Conservation (phyloP, 306 rosid genomes). For the Chamaecrista fasciculata region DNA sequence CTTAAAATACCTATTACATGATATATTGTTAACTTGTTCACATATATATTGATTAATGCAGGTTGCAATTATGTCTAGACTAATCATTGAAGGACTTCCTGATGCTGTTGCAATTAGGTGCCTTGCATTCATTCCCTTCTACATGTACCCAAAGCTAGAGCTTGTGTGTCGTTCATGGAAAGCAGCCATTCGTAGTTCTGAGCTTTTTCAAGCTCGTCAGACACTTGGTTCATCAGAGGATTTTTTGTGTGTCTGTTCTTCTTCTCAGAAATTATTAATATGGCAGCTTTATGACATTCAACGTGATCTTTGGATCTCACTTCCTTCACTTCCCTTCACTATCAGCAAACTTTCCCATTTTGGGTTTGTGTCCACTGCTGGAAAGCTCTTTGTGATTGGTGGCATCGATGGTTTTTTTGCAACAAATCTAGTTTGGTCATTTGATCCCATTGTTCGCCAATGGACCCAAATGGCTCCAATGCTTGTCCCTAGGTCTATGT, state of each 20-base stretch:
- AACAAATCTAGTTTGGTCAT: conserved; percentile 93
- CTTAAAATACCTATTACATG: too few relatives aligned
- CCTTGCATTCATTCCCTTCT: conserved; percentile 89
- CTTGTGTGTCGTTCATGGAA: conserved; percentile 83
- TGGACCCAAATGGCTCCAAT: conserved; percentile 80
- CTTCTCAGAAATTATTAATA: conserved; percentile 82
- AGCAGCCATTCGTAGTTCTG: conserved; percentile 76
- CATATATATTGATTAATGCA: too few relatives aligned
- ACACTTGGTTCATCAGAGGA: conserved; percentile 82
- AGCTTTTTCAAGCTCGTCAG: conserved; percentile 71
- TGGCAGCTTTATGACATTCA: conserved; percentile 93
- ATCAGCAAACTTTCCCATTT: conserved; percentile 84
- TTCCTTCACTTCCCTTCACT: conserved; percentile 87
- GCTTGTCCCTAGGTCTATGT: conserved; percentile 93
- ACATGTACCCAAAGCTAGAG: conserved; percentile 77
- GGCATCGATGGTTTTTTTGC: conserved; percentile 96
- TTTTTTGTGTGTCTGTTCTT: conserved; percentile 76
- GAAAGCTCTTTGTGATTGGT: conserved; percentile 89
- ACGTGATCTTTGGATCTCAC: conserved; percentile 85
- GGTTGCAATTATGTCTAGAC: conserved; percentile 68
- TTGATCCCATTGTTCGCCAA: conserved; percentile 67
- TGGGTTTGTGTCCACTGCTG: conserved; percentile 77
- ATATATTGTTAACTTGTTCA: too few relatives aligned
- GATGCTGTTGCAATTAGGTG: conserved; percentile 90
- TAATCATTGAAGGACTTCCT: conserved; percentile 95